Conservation (phyloP, 2,329 filamentous ascomycete genomes). For the Trichoderma aggressivum region DNA sequence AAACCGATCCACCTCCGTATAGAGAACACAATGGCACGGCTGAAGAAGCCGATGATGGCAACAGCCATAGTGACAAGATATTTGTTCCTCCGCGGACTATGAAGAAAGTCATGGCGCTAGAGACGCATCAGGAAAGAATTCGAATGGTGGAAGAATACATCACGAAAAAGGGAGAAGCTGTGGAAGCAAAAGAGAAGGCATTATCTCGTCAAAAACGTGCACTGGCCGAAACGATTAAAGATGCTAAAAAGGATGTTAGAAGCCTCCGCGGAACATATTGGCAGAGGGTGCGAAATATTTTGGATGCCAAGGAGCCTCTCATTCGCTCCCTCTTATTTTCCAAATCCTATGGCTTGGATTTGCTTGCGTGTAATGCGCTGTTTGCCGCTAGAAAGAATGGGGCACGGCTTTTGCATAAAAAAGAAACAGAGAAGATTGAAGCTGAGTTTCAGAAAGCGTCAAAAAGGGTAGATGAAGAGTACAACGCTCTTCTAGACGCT, state of each 20-base stretch:
- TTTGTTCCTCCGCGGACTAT: not conserved
- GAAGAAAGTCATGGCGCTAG: not conserved
- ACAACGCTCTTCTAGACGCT: not conserved
- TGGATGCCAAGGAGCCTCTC: too few relatives aligned
- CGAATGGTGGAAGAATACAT: not conserved
- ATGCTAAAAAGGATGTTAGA: not conserved
- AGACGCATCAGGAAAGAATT: not conserved
- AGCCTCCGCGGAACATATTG: accelerated
- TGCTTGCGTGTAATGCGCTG: not conserved
- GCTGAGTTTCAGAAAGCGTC: not conserved
- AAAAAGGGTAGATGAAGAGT: not conserved
- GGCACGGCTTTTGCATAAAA: not conserved
- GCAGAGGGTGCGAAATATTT: not conserved
- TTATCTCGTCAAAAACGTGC: not conserved
- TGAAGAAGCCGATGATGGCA: not conserved
- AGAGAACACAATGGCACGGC: not conserved
- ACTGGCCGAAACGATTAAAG: not conserved
- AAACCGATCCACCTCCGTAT: not conserved
- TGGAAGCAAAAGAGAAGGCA: not conserved
- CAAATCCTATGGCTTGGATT: too few relatives aligned
- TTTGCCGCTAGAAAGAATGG: not conserved
- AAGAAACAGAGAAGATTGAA: not conserved
- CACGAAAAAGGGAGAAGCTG: not conserved
- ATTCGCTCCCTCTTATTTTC: not conserved
- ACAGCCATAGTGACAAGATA: not conserved